These are phyloP conservation scores for Kwoniella heveanensis DNA, from an alignment of 768 basidiomycete species.

Conservation along the genomic window DNA sequence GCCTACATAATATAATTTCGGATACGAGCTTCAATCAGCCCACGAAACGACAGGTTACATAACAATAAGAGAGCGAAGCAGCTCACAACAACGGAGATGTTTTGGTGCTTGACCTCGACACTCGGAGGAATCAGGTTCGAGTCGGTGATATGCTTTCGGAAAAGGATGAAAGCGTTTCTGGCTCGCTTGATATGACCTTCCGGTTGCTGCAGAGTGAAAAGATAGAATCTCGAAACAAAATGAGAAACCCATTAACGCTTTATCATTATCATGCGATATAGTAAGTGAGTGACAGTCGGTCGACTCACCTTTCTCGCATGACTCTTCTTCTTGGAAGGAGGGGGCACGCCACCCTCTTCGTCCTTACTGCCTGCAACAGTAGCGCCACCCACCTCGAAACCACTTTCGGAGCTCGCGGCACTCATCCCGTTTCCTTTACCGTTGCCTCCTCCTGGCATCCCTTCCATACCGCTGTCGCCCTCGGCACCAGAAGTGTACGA, in stretches of 20 bases:
- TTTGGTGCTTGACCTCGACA: constrained; percentile 57
- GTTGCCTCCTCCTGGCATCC: background rate
- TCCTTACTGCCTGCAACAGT: background rate
- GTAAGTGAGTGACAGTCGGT: too few relatives aligned
- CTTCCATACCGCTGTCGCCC: constrained; percentile 24
- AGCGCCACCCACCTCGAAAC: background rate
- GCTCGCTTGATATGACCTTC: constrained; percentile 56
- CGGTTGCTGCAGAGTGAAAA: constrained; percentile 45
- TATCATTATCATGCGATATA: too few relatives aligned
- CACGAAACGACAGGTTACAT: background rate
- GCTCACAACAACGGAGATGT: constrained; percentile 55
- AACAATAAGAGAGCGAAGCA: too few relatives aligned
- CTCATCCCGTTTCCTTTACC: constrained; percentile 4
- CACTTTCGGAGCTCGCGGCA: constrained; percentile 11
- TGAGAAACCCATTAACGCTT: constrained; percentile 5
- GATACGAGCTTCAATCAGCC: background rate
- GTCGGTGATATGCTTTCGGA: constrained; percentile 56
- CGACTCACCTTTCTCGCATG: constrained; percentile 52
- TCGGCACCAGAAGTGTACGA: constrained; percentile 16
- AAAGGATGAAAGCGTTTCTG: constrained; percentile 57
- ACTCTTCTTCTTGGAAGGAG: constrained; percentile 50
- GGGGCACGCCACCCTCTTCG: constrained; percentile 31
- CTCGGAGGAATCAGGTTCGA: constrained; percentile 53
- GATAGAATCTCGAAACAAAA: too few relatives aligned
- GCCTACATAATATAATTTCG: constrained; percentile 25